Evolutionary conservation across 768 basidiomycete genomes (phyloP), one percentile per base, ranked within the genome.

Genomic region (Leccinum subgranulosum): DNA sequence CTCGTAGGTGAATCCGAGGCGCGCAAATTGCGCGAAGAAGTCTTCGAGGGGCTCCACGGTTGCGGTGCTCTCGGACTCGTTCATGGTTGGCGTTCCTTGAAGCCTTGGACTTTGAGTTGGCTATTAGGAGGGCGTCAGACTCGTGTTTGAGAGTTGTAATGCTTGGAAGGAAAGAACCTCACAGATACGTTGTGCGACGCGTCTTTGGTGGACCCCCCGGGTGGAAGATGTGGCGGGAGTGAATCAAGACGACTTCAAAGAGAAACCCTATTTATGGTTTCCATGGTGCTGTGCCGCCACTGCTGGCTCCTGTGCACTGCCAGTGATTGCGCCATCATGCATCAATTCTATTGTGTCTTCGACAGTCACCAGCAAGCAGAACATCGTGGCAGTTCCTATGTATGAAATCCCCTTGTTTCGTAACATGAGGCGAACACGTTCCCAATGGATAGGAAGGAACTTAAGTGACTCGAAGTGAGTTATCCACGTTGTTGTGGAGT

Each of bases 1-100:
- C 3, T 21, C 31, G 28, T 71, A 70, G 14, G 51, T 15, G n/a
- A 67, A 70, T 0, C 57, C 53, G 2, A 60, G 43, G 28, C 2
- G 11, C 51, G 62, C 57, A 15, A 64, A 70, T 15, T 41, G 60
- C 10, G 25, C 62, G 47, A 70, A 72, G 55, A 73, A 72, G 1
- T 47, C 51, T 4, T 63, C 64, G 50, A 72, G 69, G 17, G 70
- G 64, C 9, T 29, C 57, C 63, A 55, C 57, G 33, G 36, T 15
- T 31, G 21, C n/a, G 10, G 41, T 43, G 41, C n/a, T 43, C 41
- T 43, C 41, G 9, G 2, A 4, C n/a, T 41, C 39, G 39, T n/a
- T 41, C 39, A 41, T 36, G 34, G 34, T 17, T 36, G 34, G 15
- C 34, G 36, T 39, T 43, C 41, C n/a, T 39, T 39, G 39, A n/a